Base-by-base conservation (phyloP, 106 monocot genomes). In the Cymbidium sinense region DNA sequence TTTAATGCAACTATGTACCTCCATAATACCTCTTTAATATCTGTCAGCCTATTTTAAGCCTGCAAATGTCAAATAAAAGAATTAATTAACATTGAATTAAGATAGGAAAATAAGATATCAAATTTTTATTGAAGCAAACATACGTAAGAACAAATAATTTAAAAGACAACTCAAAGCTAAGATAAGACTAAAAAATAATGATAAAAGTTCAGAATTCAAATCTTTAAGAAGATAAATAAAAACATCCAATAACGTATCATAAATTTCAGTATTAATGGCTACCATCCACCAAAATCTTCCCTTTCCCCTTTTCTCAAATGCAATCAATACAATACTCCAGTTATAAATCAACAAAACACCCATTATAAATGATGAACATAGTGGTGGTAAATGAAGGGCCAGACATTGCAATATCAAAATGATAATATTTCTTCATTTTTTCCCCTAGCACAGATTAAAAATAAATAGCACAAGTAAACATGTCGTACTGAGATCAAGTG, bases 1-100 rank as follows among this genome's bases (percentile, higher is more conserved):
- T 34, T 86, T 80, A 72, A 75, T 50, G 43, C 78, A 75, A 30
- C 72, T 70, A 43, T 81, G 64, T 58, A 86, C 74, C 77, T 83
- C 79, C 86, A 86, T 86, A 43, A 15, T 27, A 39, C 11, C 43
- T 33, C 61, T 55, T 73, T 50, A 28, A 27, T 44, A 13, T 43
- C 54, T 54, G 72, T 44, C 74, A 44, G 43, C 43, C 74, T 74
- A 44, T 28, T 36, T 37, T 37, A 39, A 20, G 19, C 20, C 71
- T 71, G 71, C 15, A 36, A 71, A 71, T 37, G 35, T n/a, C 31
- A 34, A 36, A 67, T 7, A 58, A 67, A 27, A 33, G 4, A 5
- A 33, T 17, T 33, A 67, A 67, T 67, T 31, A 67, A 23, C 67
- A 33, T 15, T 33, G 31, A 33, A 29, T 15, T 11, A 30, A 33